A percentile compares a stretch with the other conserved stretches of the same genome.
These are phyloP conservation scores for Fusarium sp. DNA, from an alignment of 2,329 filamentous ascomycete genomes.

Conservation along the genomic window DNA sequence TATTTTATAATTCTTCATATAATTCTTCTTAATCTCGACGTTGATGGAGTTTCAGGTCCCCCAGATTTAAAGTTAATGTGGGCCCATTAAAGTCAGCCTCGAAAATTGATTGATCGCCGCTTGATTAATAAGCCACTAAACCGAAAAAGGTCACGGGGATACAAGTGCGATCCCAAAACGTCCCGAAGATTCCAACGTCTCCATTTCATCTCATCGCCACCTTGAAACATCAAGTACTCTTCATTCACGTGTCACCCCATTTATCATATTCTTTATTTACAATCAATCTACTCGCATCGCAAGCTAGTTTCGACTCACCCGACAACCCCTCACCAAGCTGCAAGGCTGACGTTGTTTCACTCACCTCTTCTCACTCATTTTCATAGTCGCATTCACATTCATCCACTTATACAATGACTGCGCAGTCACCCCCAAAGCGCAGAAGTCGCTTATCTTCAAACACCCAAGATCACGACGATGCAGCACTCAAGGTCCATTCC, in stretches of 20 bases:
- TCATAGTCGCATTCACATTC: background rate
- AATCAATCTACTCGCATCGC: background rate
- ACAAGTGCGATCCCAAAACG: constrained; percentile 22
- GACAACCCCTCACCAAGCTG: background rate
- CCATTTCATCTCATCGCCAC: constrained; percentile 13
- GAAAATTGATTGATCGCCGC: background rate
- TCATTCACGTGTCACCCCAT: background rate
- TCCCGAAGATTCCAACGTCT: constrained; percentile 23
- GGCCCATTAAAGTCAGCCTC: background rate
- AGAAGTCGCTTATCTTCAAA: constrained; percentile 34
- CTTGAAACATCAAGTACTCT: background rate
- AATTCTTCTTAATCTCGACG: background rate
- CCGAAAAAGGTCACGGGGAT: constrained; percentile 24
- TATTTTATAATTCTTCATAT: background rate
- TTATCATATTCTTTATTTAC: background rate
- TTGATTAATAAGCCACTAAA: constrained; percentile 16
- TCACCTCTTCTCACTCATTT: background rate
- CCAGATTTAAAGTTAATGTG: background rate
- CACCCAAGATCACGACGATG: constrained; percentile 34
- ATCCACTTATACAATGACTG: constrained; percentile 19
- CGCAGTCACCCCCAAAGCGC: constrained; percentile 24
- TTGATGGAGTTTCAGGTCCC: background rate
- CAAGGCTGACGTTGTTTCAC: background rate
- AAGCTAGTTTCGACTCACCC: background rate
- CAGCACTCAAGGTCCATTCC: constrained; percentile 36